Conservation (phyloP, 768 basidiomycete genomes). For the Boletus edulis region DNA sequence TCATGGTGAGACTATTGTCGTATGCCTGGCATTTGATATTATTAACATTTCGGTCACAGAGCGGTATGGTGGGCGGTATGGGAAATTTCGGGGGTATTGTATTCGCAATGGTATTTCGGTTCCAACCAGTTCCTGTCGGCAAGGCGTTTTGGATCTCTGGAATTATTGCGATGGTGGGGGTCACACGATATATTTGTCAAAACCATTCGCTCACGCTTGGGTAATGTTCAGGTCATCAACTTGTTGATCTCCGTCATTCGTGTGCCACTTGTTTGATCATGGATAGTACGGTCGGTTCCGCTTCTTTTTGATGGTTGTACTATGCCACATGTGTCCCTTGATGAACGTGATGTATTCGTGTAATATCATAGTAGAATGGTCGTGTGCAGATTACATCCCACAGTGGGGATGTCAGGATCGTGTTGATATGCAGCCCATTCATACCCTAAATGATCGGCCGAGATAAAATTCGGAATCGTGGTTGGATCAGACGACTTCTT, state of each 20-base stretch:
- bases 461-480: too few species aligned
- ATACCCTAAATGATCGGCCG: too few species aligned
- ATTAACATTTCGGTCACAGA: constrained; percentile 8
- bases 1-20: constrained; percentile 26
- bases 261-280: constrained; percentile 4
- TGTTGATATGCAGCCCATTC: too few species aligned
- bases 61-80: constrained; percentile 39
- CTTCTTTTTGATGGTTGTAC: too few species aligned
- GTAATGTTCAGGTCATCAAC: constrained; percentile 2
- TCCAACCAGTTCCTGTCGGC: constrained; percentile 1
- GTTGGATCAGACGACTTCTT: too few species aligned
- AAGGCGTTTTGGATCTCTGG: constrained; percentile 45
- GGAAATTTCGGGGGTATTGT: constrained; percentile 47
- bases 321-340: neutral
- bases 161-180: constrained; percentile 35
- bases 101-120: constrained; percentile 39
- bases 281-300: neutral
- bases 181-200: neutral
- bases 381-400: too few species aligned
- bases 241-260: constrained; percentile 5
- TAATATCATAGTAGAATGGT: too few species aligned
- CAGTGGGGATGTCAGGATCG: too few species aligned
- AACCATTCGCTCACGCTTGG: neutral
- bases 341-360: too few species aligned
- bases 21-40: neutral